Conservation (phyloP, 768 basidiomycete genomes). For the Boletus speciosus region DNA sequence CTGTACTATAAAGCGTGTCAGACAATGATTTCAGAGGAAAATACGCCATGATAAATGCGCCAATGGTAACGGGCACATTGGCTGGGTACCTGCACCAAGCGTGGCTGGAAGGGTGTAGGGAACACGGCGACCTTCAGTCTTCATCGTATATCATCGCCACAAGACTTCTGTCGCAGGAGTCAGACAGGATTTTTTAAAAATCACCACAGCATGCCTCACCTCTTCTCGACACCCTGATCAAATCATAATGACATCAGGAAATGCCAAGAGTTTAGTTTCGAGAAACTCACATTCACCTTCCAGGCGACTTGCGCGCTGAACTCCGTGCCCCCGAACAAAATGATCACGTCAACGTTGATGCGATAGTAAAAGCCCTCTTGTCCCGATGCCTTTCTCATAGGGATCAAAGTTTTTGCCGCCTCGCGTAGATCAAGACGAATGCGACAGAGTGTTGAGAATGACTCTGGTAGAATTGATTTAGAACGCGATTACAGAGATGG, state of each 20-base stretch:
- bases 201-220: not conserved
- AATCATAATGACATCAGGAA: not conserved
- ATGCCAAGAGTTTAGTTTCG: not conserved
- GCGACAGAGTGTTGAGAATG: conserved; percentile 12
- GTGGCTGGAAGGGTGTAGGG: not conserved
- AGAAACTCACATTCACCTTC: conserved; percentile 7
- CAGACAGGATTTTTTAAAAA: not conserved
- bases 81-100: not conserved
- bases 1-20: no score
- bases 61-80: not conserved
- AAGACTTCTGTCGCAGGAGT: not conserved
- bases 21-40: no score
- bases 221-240: conserved; percentile 8
- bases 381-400: not conserved
- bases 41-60: not conserved
- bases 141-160: conserved; percentile 8
- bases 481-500: not conserved
- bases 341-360: conserved; percentile 6
- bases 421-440: conserved; percentile 9
- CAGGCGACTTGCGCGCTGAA: conserved; percentile 12
- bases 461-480: conserved; percentile 1
- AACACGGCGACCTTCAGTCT: not conserved
- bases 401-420: not conserved
- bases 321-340: conserved; percentile 28
- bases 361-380: conserved; percentile 4